These are phyloP conservation scores for Rhizophagus clarus DNA, from an alignment of 192 early-diverging fungal species.

Conservation along the genomic window DNA sequence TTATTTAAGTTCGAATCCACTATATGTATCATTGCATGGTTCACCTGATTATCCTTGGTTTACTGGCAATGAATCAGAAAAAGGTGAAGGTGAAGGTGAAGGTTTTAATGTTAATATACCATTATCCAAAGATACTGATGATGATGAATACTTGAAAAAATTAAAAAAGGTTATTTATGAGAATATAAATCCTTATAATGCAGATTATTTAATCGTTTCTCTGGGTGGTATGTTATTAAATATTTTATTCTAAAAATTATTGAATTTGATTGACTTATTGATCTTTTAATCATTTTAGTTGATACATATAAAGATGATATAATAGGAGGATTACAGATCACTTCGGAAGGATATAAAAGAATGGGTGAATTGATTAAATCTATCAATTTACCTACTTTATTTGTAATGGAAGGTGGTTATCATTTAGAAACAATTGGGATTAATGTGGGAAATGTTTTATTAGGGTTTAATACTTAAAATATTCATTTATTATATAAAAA, in stretches of 20 bases:
- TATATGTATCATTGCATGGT: constrained; percentile 67
- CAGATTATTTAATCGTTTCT: constrained; percentile 63
- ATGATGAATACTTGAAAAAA: constrained; percentile 58
- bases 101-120: constrained; percentile 74
- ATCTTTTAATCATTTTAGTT: constrained; percentile 32
- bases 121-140: constrained; percentile 51
- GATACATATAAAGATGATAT: constrained; percentile 65
- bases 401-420: constrained; percentile 62
- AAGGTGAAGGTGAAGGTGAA: constrained; percentile 58
- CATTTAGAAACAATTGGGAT: constrained; percentile 50
- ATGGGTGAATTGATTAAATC: constrained; percentile 46
- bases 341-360: constrained; percentile 42
- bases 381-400: constrained; percentile 46
- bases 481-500: too few relatives aligned
- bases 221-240: constrained; percentile 42
- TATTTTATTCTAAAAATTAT: not conserved
- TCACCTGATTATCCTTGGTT: constrained; percentile 66
- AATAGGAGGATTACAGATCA: constrained; percentile 47
- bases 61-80: constrained; percentile 57
- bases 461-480: constrained; percentile 36
- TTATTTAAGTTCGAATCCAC: constrained; percentile 54
- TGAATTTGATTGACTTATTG: not conserved
- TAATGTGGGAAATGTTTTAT: constrained; percentile 49
- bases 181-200: constrained; percentile 49
- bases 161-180: constrained; percentile 47